Evolutionary conservation across 345 rosid species (phyloP).

Genomic region (Bruguiera parviflora): DNA sequence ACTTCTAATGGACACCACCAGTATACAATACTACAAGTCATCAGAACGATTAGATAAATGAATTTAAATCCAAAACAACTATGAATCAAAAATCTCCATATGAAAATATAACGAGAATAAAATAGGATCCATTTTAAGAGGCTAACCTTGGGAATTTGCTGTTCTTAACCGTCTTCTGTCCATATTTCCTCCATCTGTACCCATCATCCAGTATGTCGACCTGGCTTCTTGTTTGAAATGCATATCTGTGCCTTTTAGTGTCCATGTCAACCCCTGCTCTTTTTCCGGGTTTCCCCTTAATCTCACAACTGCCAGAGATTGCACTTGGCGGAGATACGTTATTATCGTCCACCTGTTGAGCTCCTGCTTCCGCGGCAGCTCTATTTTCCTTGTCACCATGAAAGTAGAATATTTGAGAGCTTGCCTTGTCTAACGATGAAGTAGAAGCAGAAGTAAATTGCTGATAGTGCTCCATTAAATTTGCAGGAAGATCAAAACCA

Average conservation of each 20-base stretch:
- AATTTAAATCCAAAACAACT: too few relatives aligned
- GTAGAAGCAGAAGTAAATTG: slow-evolving; percentile 23
- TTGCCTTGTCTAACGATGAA: slow-evolving; percentile 13
- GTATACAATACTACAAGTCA: too few relatives aligned
- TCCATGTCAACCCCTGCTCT: slow-evolving; percentile 16
- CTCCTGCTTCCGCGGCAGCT: slow-evolving; percentile 3
- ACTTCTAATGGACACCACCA: too few relatives aligned
- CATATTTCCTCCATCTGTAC: slow-evolving; percentile 52
- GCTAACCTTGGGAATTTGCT: slow-evolving; percentile 41
- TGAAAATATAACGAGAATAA: neutral
- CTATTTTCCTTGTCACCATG: neutral
- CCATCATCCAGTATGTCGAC: slow-evolving; percentile 54
- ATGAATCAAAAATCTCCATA: too few relatives aligned
- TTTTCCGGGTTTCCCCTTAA: slow-evolving; percentile 8
- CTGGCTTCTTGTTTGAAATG: slow-evolving; percentile 45
- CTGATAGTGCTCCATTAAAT: slow-evolving; percentile 22
- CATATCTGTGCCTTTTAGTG: slow-evolving; percentile 35
- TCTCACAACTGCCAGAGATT: slow-evolving; percentile 11
- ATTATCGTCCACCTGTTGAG: slow-evolving; percentile 1
- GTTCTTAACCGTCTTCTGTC: slow-evolving; percentile 42
- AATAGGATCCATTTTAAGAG: neutral
- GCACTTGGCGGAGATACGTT: slow-evolving; percentile 4
- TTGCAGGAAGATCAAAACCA: neutral
- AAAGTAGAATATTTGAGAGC: neutral
- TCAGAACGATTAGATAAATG: too few relatives aligned